These are phyloP conservation scores for Vitis hybrid DNA, from an alignment of 177 flowering plant genomes.

Conservation along the genomic window DNA sequence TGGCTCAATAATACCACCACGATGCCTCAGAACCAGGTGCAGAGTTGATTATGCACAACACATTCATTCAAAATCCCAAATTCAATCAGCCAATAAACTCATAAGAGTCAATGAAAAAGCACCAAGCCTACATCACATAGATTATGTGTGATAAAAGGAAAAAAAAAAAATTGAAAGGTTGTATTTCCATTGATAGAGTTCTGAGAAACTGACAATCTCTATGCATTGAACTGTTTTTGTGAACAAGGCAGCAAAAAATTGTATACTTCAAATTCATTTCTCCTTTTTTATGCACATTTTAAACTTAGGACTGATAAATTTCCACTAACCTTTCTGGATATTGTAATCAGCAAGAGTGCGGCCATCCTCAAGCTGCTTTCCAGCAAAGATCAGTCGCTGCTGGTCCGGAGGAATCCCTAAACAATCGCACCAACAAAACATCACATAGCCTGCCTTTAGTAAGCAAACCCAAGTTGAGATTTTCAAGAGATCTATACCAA, in stretches of 20 bases:
- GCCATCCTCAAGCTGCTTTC: conserved; percentile 66
- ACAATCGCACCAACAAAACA: not conserved
- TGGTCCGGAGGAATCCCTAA: conserved; percentile 63
- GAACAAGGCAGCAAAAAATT: too few species aligned
- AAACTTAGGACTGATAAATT: not conserved
- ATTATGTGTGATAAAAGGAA: too few species aligned
- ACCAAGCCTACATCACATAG: too few species aligned
- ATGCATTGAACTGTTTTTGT: too few species aligned
- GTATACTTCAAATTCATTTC: too few species aligned
- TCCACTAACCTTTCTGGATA: conserved; percentile 48
- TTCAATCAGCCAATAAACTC: not conserved
- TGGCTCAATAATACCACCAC: conserved; percentile 66
- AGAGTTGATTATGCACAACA: conserved; percentile 45
- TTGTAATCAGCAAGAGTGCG: conserved; percentile 62
- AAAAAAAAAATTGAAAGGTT: too few species aligned
- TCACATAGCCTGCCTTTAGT: too few species aligned
- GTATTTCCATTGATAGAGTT: too few species aligned
- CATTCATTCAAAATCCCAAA: not conserved
- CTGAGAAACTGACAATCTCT: too few species aligned
- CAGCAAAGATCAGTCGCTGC: conserved; percentile 58
- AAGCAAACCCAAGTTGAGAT: too few species aligned
- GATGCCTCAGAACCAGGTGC: conserved; percentile 63
- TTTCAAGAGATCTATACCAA: too few species aligned
- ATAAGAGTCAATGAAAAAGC: not conserved
- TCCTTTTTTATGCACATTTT: not conserved